Percentiles rank a stretch among this genome's conserved stretches.
Conservation (phyloP, 495 filamentous ascomycete genomes). For the Penicillium soppii region DNA sequence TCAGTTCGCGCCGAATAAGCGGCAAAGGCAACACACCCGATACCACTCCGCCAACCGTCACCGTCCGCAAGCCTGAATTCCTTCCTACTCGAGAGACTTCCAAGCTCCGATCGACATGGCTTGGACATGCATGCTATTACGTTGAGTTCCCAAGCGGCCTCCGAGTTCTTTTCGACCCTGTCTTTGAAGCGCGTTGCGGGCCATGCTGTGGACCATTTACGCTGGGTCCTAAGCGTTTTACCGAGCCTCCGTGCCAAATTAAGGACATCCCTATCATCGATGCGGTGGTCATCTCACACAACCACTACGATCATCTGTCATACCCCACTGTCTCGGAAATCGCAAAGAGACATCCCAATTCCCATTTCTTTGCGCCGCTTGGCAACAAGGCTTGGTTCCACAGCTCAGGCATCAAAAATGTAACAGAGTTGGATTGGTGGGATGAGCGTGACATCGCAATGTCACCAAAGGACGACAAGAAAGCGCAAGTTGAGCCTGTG, state of each 20-base stretch:
- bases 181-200: conserved; percentile 85
- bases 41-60: conserved; percentile 65
- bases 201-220: conserved; percentile 79
- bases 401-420: conserved; percentile 61
- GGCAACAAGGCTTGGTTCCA: conserved; percentile 89
- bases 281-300: conserved; percentile 87
- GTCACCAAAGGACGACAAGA: conserved; percentile 33
- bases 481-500: conserved; percentile 24
- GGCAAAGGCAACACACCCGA: conserved; percentile 61
- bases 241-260: conserved; percentile 73
- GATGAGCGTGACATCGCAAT: conserved; percentile 73
- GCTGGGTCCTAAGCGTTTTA: conserved; percentile 77
- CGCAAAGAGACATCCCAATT: conserved; percentile 68
- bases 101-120: conserved; percentile 85
- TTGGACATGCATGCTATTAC: conserved; percentile 93
- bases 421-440: conserved; percentile 97
- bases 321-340: conserved; percentile 72
- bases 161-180: conserved; percentile 91
- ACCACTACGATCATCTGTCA: conserved; percentile 92
- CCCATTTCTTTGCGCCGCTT: conserved; percentile 84
- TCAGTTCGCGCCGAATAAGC: conserved; percentile 43
- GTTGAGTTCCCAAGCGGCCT: conserved; percentile 88
- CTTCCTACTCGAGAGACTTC: conserved; percentile 56
- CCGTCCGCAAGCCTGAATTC: conserved; percentile 69
- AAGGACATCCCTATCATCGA: conserved; percentile 82